These are phyloP conservation scores for Salix viminalis DNA, from an alignment of 345 rosid species.

Conservation along the genomic window DNA sequence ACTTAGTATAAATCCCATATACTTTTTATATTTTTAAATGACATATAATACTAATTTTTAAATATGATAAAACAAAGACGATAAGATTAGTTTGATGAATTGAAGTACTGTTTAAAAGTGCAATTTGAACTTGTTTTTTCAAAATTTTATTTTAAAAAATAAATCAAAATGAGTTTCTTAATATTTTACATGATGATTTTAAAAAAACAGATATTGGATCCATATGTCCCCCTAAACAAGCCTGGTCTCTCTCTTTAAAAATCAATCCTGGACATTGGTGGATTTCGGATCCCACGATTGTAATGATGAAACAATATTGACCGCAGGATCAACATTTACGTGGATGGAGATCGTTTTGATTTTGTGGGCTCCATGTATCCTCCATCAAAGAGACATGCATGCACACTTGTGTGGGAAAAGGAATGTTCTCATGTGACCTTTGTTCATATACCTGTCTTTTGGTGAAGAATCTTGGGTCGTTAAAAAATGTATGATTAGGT, in stretches of 20 bases:
- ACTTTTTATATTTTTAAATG: no score
- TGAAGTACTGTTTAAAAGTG: no score
- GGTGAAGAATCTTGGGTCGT: conserved; percentile 6
- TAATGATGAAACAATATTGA: neutral
- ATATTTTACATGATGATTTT: no score
- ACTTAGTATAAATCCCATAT: no score
- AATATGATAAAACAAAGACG: no score
- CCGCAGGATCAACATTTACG: conserved; percentile 7
- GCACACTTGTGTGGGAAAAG: neutral
- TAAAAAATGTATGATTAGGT: neutral
- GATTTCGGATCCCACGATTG: neutral
- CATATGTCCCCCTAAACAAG: neutral
- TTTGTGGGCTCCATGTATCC: neutral
- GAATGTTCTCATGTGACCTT: neutral
- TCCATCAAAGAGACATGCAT: no score
- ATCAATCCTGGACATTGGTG: no score
- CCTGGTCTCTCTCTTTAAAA: neutral
- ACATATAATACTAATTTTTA: no score
- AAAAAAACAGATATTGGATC: neutral
- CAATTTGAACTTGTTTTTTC: no score
- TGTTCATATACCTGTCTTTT: neutral
- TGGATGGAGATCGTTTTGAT: neutral
- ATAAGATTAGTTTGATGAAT: no score
- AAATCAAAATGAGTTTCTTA: no score
- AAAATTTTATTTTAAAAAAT: no score